A percentile compares a stretch with the other conserved stretches of the same genome.
phyloP scores from a whole-genome alignment of 768 basidiomycete genomes.

The Xanthoconium stramineum region DNA sequence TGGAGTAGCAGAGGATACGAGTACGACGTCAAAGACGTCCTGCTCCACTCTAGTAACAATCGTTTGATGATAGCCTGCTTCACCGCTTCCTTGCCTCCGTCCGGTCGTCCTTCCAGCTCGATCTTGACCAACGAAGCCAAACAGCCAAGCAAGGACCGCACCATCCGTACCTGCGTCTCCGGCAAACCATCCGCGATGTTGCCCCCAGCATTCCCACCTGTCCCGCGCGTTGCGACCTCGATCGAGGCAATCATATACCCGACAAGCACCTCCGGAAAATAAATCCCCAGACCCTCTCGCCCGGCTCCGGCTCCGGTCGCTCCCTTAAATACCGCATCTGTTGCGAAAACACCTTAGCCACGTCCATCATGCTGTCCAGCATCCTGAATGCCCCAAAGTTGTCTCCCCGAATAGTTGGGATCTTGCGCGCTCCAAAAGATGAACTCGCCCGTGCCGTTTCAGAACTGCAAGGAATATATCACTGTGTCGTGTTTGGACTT shows the following conservation, averaged over 20 bases:
- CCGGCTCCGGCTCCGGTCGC: slow-evolving; percentile 63
- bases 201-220: slow-evolving; percentile 38
- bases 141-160: slow-evolving; percentile 72
- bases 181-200: slow-evolving; percentile 62
- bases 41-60: slow-evolving; percentile 87
- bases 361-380: slow-evolving; percentile 81
- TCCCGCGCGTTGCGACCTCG: slow-evolving; percentile 78
- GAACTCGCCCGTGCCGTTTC: slow-evolving; percentile 83
- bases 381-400: slow-evolving; percentile 70
- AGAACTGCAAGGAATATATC: slow-evolving; percentile 69
- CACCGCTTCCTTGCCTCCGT: slow-evolving; percentile 74
- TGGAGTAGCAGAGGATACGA: slow-evolving; percentile 84
- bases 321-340: slow-evolving; percentile 84
- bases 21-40: slow-evolving; percentile 77
- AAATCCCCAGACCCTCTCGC: slow-evolving; percentile 83
- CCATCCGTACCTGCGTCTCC: slow-evolving; percentile 72
- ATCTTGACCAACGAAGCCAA: slow-evolving; percentile 63
- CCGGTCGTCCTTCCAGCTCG: slow-evolving; percentile 66
- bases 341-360: slow-evolving; percentile 75
- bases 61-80: slow-evolving; percentile 87
- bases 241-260: slow-evolving; percentile 83
- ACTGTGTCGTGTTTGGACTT: slow-evolving; percentile 75
- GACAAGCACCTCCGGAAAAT: slow-evolving; percentile 87
- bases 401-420: slow-evolving; percentile 57
- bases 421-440: slow-evolving; percentile 88